Conservation (phyloP, 2,329 filamentous ascomycete genomes). For the Penicillium sp. region DNA sequence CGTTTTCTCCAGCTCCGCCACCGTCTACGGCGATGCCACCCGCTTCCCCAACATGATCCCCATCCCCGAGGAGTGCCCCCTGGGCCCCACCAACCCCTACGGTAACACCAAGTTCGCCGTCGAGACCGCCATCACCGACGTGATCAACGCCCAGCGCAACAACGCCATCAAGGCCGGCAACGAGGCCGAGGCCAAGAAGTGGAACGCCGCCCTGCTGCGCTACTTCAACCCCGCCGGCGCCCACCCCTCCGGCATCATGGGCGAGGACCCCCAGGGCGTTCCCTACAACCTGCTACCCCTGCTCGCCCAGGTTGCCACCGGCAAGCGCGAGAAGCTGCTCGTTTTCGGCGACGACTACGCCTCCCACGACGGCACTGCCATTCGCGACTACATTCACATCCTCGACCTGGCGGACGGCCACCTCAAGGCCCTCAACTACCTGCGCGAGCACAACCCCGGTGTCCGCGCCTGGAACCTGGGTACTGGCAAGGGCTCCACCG, state of each 20-base stretch:
- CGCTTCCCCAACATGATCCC: slow-evolving; percentile 98
- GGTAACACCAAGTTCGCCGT: slow-evolving; percentile 94
- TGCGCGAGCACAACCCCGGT: slow-evolving; percentile 65
- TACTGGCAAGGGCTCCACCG: slow-evolving; percentile 90
- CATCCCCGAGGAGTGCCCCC: slow-evolving; percentile 94
- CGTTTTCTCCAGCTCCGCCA: slow-evolving; percentile 97
- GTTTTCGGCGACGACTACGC: slow-evolving; percentile 95
- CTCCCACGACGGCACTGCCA: slow-evolving; percentile 50
- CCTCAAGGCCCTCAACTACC: slow-evolving; percentile 68
- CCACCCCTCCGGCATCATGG: slow-evolving; percentile 95
- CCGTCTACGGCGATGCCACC: slow-evolving; percentile 97
- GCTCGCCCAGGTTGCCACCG: slow-evolving; percentile 92
- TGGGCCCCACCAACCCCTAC: slow-evolving; percentile 96
- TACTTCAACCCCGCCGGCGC: slow-evolving; percentile 98
- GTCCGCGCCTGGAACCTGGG: slow-evolving; percentile 97
- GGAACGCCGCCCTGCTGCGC: slow-evolving; percentile 89
- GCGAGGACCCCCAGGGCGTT: slow-evolving; percentile 93
- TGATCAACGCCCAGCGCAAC: slow-evolving; percentile 81
- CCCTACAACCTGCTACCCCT: slow-evolving; percentile 95
- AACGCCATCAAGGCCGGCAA: slow-evolving; percentile 80
- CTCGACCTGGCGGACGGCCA: slow-evolving; percentile 54
- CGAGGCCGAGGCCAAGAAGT: slow-evolving; percentile 67
- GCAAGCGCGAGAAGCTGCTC: slow-evolving; percentile 88
- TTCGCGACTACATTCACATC: slow-evolving; percentile 75
- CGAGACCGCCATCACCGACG: slow-evolving; percentile 88